Evolutionary conservation across 305 asterid species (phyloP).

Genomic region (Petunia hybrid): DNA sequence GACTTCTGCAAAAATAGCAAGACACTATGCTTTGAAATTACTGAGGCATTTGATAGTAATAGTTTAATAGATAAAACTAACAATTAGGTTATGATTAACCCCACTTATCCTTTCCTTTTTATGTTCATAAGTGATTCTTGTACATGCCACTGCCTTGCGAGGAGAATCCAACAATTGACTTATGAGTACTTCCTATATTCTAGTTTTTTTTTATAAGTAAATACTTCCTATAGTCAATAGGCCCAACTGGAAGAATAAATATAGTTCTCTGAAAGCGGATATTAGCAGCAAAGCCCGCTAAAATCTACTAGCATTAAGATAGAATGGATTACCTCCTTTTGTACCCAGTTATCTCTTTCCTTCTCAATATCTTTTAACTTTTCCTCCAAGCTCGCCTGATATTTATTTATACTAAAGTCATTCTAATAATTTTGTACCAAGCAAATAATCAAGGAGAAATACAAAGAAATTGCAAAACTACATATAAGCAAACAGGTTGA

Average conservation of each 20-base stretch:
- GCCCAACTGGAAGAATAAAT: slow-evolving; percentile 21
- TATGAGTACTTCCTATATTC: background rate
- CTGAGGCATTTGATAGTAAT: slow-evolving; percentile 24
- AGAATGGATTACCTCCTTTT: slow-evolving; percentile 58
- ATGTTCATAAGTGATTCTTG: slow-evolving; percentile 3
- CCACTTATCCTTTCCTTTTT: background rate
- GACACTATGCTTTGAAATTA: background rate
- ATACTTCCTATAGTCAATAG: too few species aligned
- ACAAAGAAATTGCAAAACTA: slow-evolving; percentile 7
- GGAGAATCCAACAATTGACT: slow-evolving; percentile 18
- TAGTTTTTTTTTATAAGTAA: too few species aligned
- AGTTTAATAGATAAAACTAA: slow-evolving; percentile 9
- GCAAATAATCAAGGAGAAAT: slow-evolving; percentile 25
- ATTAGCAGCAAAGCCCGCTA: slow-evolving; percentile 17
- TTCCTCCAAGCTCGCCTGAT: slow-evolving; percentile 56
- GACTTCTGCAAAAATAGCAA: slow-evolving; percentile 38
- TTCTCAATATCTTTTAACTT: slow-evolving; percentile 56
- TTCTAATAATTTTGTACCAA: background rate
- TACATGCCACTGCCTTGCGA: background rate
- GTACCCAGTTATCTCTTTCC: slow-evolving; percentile 63
- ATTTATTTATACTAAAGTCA: slow-evolving; percentile 25
- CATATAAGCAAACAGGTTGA: slow-evolving; percentile 18
- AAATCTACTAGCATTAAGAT: slow-evolving; percentile 10
- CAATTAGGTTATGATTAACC: background rate
- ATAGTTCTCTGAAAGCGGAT: background rate